These are phyloP conservation scores for Fomitopsis palustris DNA, from an alignment of 1,284 basidiomycete species.

Conservation along the genomic window DNA sequence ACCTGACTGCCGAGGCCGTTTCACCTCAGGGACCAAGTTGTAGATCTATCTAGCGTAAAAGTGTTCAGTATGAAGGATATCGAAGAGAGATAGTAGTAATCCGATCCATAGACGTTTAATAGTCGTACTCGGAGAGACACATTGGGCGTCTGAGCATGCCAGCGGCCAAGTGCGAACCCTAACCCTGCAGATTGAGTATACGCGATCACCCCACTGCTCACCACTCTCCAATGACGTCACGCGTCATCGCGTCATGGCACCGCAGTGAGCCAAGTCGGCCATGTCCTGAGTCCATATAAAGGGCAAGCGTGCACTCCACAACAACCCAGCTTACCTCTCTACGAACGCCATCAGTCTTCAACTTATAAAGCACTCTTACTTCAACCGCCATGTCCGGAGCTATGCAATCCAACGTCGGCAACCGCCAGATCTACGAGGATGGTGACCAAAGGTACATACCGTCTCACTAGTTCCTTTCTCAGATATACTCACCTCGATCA, in stretches of 20 bases:
- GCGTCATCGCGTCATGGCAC: neutral
- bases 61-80: no score
- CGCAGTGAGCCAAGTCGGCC: neutral
- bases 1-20: no score
- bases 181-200: neutral
- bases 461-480: neutral
- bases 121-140: no score
- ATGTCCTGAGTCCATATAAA: neutral
- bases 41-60: no score
- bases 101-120: no score
- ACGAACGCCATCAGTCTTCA: neutral
- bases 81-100: no score
- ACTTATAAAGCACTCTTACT: neutral
- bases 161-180: neutral
- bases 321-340: no score
- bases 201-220: neutral
- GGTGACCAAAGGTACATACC: constrained; percentile 19
- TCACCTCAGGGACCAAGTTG: no score
- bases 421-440: constrained; percentile 19
- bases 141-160: no score
- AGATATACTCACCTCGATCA: neutral
- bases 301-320: no score
- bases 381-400: constrained; percentile 16
- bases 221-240: neutral
- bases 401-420: constrained; percentile 23